Conservation (phyloP, 192 early-diverging fungal genomes). For the Mortierella antarctica region DNA sequence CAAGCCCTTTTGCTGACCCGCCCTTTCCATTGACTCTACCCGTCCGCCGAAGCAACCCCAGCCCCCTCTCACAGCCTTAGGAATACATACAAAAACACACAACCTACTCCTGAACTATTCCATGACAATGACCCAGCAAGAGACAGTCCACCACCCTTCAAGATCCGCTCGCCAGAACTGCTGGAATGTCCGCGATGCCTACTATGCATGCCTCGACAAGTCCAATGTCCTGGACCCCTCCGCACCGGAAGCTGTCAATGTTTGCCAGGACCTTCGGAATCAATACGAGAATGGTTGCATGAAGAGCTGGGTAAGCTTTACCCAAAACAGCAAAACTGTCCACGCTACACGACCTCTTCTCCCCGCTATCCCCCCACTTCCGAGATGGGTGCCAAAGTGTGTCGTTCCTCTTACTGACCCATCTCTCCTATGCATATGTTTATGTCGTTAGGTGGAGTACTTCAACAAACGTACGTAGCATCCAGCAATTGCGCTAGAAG, state of each 20-base stretch:
- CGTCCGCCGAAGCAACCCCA: too few species aligned
- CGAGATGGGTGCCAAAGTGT: too few species aligned
- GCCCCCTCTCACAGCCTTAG: too few species aligned
- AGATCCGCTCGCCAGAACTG: constrained; percentile 75
- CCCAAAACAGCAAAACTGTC: too few species aligned
- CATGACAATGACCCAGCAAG: constrained; percentile 22
- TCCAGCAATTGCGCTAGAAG: background rate
- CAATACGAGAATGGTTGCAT: constrained; percentile 74
- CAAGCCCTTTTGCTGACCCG: too few species aligned
- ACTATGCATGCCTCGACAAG: constrained; percentile 80
- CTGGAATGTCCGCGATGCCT: constrained; percentile 83
- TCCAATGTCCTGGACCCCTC: constrained; percentile 68
- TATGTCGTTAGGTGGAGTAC: constrained; percentile 57
- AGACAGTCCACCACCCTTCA: constrained; percentile 63
- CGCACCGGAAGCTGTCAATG: constrained; percentile 47
- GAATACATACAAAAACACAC: background rate
- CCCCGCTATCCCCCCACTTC: too few species aligned
- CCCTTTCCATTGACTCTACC: too few species aligned
- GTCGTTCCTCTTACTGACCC: too few species aligned
- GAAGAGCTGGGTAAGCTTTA: constrained; percentile 73
- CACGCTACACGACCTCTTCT: background rate
- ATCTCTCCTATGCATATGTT: too few species aligned
- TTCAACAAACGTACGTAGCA: constrained; percentile 60
- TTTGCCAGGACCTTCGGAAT: constrained; percentile 64
- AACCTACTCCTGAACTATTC: background rate